These are phyloP conservation scores for Sporothrix pseudoabietina DNA, from an alignment of 2,329 filamentous ascomycete species.

Conservation along the genomic window DNA sequence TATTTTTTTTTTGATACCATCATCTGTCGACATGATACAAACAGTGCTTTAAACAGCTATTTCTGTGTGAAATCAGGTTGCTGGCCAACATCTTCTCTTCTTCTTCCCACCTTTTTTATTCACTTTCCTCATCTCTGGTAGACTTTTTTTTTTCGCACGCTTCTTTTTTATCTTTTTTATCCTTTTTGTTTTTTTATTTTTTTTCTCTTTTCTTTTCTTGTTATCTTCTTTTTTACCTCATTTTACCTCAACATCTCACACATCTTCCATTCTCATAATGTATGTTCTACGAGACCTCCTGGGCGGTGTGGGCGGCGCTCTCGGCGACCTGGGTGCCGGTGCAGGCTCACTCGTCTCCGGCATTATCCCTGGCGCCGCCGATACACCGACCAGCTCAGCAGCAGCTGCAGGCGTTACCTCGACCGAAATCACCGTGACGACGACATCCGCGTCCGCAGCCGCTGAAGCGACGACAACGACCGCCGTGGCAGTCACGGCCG, in stretches of 20 bases:
- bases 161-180: not conserved
- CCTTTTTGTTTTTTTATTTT: not conserved
- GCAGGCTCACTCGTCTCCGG: slow-evolving; percentile 11
- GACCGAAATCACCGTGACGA: not conserved
- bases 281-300: slow-evolving; percentile 24
- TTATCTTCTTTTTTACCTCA: not conserved
- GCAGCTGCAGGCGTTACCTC: not conserved
- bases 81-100: slow-evolving; percentile 26
- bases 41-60: slow-evolving; percentile 17
- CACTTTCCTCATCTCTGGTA: slow-evolving; percentile 20
- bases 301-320: slow-evolving; percentile 11
- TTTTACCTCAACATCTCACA: not conserved
- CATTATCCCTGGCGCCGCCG: slow-evolving; percentile 11
- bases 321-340: slow-evolving; percentile 19
- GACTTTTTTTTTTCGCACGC: not conserved
- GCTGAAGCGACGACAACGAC: not conserved
- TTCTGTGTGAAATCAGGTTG: slow-evolving; percentile 25
- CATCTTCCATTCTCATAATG: slow-evolving; percentile 22
- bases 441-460: not conserved
- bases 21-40: slow-evolving; percentile 21
- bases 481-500: not conserved
- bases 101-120: slow-evolving; percentile 12
- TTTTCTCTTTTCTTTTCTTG: not conserved
- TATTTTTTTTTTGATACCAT: not conserved
- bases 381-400: not conserved